These are phyloP conservation scores for Mastigamoeba balamuthi DNA, from an alignment of 78 protist species.

Conservation along the genomic window DNA sequence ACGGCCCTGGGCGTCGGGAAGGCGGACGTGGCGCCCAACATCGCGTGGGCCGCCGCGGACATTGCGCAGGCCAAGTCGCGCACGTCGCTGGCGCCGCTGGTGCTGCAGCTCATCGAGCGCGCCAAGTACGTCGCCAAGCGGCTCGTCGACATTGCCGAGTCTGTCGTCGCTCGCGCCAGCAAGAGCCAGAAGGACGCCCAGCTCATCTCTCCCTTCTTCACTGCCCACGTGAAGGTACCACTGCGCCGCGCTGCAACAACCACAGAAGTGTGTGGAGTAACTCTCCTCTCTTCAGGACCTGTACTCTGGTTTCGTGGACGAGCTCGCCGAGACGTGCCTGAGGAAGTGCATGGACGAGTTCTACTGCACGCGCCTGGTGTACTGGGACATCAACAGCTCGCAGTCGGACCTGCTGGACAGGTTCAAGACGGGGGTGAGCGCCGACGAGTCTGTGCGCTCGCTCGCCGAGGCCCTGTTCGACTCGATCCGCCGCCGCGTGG, in stretches of 20 bases:
- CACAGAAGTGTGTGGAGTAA: too few species aligned
- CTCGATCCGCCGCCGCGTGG: conserved; percentile 20
- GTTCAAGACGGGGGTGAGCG: neutral
- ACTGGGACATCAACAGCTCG: conserved; percentile 6
- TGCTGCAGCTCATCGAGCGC: conserved; percentile 38
- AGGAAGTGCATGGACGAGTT: conserved; percentile 59
- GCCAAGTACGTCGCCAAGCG: conserved; percentile 38
- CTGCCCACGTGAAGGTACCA: too few species aligned
- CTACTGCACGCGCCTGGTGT: conserved; percentile 41
- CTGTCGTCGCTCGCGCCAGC: neutral
- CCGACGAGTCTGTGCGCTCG: conserved; percentile 3
- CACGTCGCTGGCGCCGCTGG: conserved; percentile 18
- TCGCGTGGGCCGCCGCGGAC: conserved; percentile 55
- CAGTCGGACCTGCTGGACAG: neutral
- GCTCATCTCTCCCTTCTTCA: too few species aligned
- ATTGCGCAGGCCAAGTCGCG: conserved; percentile 34
- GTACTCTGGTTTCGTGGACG: conserved; percentile 51
- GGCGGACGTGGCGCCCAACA: conserved; percentile 14
- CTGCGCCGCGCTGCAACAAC: too few species aligned
- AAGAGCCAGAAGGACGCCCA: neutral
- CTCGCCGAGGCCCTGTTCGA: conserved; percentile 37
- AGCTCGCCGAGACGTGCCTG: conserved; percentile 13
- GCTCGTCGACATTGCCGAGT: conserved; percentile 49
- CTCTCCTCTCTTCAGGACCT: too few species aligned
- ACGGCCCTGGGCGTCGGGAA: conserved; percentile 29